Base-by-base conservation (phyloP, 2,329 filamentous ascomycete species). In the Alternaria longipes region DNA sequence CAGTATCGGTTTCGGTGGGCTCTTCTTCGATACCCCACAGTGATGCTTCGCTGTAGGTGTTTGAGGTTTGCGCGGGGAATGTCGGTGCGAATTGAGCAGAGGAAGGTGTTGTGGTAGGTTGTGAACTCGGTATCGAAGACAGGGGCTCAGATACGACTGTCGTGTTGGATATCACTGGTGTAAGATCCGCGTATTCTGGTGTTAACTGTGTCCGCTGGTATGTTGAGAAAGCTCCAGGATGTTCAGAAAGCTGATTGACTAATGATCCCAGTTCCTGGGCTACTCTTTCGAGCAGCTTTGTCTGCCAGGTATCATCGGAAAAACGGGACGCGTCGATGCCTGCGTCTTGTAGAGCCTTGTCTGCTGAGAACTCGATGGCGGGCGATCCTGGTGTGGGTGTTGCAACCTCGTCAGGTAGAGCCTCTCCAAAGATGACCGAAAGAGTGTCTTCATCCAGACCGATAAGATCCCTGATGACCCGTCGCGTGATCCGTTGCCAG, bases 401-500 rank as follows among this genome's bases (percentile, higher is more conserved):
- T 30, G 56, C 56, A 11, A 70, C 74, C 47, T 82, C 81, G 41
- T 80, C 74, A 3, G 89, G 88, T 24, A 97, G 80, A 3, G 87
- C 83, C 76, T 97, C 93, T 12, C 95, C 95, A 57, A 98, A 90
- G 8, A 99, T 89, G 51, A 97, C 89, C 0, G 91, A 91, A 8
- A 99, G 85, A 20, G 95, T 83, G 51, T 87, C 87, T 65, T 97
- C 93, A 70, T 98, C 94, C 56, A 99, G 91, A 8, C 94, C 94
- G 75, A 98, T 91, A 44, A 99, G 81, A 74, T 97, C 93, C 54
- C 89, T 88, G 69, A 99, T 93, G 28, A 98, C 91, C 71, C 90
- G 92, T 59, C 91, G 88, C 3, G 94, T 97, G 51, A 98, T 87
- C 11, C 90, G 87, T 62, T 89, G 89, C 88, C 93, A 92, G 67